Evolutionary conservation across 306 rosid genomes (phyloP), one percentile per base, ranked within the genome.

Genomic region (Cucumis melo): DNA sequence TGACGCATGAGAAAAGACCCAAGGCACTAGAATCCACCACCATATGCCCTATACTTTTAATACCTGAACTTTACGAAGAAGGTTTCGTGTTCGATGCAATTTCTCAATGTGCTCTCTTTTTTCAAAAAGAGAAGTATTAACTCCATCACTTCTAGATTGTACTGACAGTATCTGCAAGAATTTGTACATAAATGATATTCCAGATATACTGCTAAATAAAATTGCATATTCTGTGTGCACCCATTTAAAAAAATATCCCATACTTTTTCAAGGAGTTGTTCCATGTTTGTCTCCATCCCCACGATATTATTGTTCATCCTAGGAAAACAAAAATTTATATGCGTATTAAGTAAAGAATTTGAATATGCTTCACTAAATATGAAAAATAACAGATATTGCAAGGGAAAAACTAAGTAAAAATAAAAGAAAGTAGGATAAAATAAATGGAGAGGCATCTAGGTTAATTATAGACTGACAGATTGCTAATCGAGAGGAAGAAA

Each of bases 1-100:
- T 14, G 39, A 23, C 46, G 75, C 54, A 23, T 44, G 59, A 48
- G 16, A 71, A 71, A 50, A 46, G 1, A 39, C 24, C 23, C 24
- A 44, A 72, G 23, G 27, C 44, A 14, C 17, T 48, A 72, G 21
- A 46, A 50, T 15, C 8, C 14, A 72, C 44, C 60, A 72, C 9
- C 5, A 50, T 8, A 72, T 70, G 76, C 32, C 42, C 60, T 15
- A 51, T 16, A 72, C 39, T 53, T 41, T 27, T 50, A 8, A 57
- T 73, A 92, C 98, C 98, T 90, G 98, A 80, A 92, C 94, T 88
- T 92, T 92, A 42, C 98, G 94, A 79, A 92, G 94, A 82, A 92
- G 98, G 78, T 92, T 92, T 56, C 92, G 87, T 4, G 96, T 92
- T 41, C 86, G 88, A 76, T 92, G 96, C 81, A 90, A 81, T 78